Evolutionary conservation across 2,329 filamentous ascomycete genomes (phyloP).

Genomic region (Coniochaeta pulveracea): DNA sequence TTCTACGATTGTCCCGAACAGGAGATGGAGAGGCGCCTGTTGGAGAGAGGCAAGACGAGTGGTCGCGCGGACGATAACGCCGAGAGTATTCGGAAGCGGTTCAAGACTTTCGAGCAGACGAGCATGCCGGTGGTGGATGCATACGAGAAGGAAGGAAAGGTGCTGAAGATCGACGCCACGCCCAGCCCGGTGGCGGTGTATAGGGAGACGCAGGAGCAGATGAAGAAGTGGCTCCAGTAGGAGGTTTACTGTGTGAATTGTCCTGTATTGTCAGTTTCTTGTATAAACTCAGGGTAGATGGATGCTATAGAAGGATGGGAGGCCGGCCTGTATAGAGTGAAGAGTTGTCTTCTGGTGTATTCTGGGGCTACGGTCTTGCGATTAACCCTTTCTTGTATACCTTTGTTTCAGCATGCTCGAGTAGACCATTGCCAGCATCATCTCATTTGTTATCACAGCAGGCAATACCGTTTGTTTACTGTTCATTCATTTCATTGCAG

Average conservation of each 20-base stretch:
- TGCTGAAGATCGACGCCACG: constrained; percentile 70
- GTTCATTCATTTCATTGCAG: no score
- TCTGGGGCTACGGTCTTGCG: no score
- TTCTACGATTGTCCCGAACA: constrained; percentile 92
- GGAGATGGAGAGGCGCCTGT: constrained; percentile 71
- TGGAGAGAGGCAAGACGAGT: constrained; percentile 87
- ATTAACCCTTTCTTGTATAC: no score
- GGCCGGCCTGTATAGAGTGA: neutral
- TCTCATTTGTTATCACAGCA: no score
- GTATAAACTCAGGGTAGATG: neutral
- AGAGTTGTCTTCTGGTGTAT: no score
- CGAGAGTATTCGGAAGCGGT: constrained; percentile 92
- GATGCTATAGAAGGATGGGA: neutral
- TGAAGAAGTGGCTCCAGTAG: constrained; percentile 36
- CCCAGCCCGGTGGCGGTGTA: constrained; percentile 52
- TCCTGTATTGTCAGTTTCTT: neutral
- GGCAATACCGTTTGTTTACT: no score
- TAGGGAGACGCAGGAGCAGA: constrained; percentile 35
- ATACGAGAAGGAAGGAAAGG: constrained; percentile 64
- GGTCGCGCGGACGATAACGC: constrained; percentile 88
- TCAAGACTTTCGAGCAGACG: constrained; percentile 86
- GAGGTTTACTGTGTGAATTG: constrained; percentile 19
- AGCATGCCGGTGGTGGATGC: constrained; percentile 95
- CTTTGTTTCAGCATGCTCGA: no score
- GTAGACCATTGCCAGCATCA: no score